Percentiles rank a stretch among this genome's conserved stretches.
Evolutionary conservation across 2,329 filamentous ascomycete species (phyloP).

Genomic region (Zasmidium citrigriseum): DNA sequence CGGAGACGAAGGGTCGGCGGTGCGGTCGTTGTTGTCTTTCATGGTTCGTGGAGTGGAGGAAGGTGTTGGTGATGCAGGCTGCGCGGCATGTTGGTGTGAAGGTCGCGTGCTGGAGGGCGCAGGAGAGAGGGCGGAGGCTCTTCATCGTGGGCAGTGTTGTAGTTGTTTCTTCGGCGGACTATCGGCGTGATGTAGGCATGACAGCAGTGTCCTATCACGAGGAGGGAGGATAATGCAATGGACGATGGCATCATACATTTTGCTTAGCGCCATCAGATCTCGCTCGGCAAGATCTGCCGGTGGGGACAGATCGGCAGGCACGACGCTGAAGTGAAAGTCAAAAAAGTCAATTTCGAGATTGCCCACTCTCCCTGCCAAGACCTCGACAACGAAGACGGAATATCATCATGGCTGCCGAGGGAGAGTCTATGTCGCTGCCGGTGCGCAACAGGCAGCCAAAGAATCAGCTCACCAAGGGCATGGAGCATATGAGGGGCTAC

Average conservation of each 20-base stretch:
- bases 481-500: conserved; percentile 54
- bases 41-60: conserved; percentile 11
- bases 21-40: conserved; percentile 22
- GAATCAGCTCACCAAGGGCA: conserved; percentile 52
- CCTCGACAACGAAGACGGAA: conserved; percentile 14
- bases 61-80: conserved; percentile 15
- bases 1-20: conserved; percentile 46
- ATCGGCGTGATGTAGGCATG: not conserved
- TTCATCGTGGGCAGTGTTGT: conserved; percentile 24
- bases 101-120: conserved; percentile 21
- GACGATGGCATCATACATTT: conserved; percentile 17
- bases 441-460: conserved; percentile 32
- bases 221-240: not conserved
- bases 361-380: conserved; percentile 18
- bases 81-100: conserved; percentile 17
- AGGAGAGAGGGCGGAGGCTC: conserved; percentile 27
- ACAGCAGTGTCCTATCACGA: conserved; percentile 5
- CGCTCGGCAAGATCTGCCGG: not conserved
- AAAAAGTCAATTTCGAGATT: conserved; percentile 13
- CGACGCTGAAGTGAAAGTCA: conserved; percentile 1
- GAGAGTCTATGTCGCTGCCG: conserved; percentile 12
- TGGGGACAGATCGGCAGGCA: conserved; percentile 15
- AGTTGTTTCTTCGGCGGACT: not conserved
- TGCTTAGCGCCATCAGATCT: conserved; percentile 1
- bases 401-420: conserved; percentile 21